Evolutionary conservation across 345 rosid species (phyloP), one percentile per base, ranked within the genome.

Genomic region (Zanthoxylum bungeanum): DNA sequence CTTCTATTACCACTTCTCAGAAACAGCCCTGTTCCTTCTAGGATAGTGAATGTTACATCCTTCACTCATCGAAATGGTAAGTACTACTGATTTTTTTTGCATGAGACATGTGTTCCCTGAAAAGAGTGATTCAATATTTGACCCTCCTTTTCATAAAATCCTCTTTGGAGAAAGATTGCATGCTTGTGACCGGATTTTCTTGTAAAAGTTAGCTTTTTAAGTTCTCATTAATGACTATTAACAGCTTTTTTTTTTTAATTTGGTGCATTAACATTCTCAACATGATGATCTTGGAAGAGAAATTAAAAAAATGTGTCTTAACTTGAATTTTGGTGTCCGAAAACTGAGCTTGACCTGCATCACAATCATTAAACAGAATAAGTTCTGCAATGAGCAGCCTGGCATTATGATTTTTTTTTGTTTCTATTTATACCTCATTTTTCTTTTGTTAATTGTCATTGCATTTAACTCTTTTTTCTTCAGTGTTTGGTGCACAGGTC

Each of bases 31-130:
- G 80, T 85, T 71, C 89, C 96, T 75, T 89, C 98, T 55, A 82
- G 98, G 75, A 84, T 92, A 12, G 98, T 95, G 57, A 92, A 95
- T 80, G 96, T 92, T 42, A 82, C 98, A 9, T 95, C 97, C 37
- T 95, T 95, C 66, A 95, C 99, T 2, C 99, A 95, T 81, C 86
- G 91, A 72, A 75, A 69, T 66, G 84, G 98, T 94, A 69, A 77
- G 72, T 62, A 19, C 68, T 60, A 31, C 12, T 37, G 27, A 17
- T 21, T n/a, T 14, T 46, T 46, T 60, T 17, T 11, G 27, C 40
- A 3, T 0, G 22, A 53, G 63, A n/a, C 27, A 42, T 57, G 57
- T 46, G 56, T 67, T 16, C 47, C 21, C 1, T 25, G 55, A 53
- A 64, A 49, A 44, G 28, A 42, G 57, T 60, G 64, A 16, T 34